A percentile compares a stretch with the other conserved stretches of the same genome.
phyloP scores from a whole-genome alignment of 768 basidiomycete genomes.

The Mycena alexandri region DNA sequence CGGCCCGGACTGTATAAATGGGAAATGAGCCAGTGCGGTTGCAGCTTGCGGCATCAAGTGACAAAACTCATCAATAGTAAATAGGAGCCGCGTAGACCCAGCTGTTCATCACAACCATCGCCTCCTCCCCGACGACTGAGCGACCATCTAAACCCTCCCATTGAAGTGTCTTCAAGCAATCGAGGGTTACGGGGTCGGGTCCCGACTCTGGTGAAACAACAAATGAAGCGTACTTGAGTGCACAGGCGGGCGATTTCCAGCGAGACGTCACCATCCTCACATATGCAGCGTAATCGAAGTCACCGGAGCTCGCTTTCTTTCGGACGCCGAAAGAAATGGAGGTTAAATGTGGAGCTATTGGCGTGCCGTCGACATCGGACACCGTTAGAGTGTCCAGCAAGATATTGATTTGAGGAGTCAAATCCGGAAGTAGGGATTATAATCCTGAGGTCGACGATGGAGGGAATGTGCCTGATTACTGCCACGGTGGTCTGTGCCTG shows the following conservation, averaged over 20 bases:
- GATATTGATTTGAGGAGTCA: not conserved
- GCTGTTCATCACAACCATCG: not conserved
- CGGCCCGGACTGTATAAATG: too few species aligned
- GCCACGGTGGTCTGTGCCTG: not conserved
- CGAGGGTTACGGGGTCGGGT: not conserved
- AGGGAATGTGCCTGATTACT: not conserved
- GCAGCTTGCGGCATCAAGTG: too few species aligned
- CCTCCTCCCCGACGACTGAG: not conserved
- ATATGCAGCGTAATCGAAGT: not conserved
- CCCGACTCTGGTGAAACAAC: not conserved
- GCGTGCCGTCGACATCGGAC: not conserved
- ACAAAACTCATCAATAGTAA: too few species aligned
- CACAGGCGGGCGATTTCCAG: not conserved
- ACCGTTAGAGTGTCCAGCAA: not conserved
- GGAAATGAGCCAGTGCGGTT: too few species aligned
- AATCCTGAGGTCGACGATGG: not conserved
- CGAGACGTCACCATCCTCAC: not conserved
- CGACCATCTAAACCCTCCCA: not conserved
- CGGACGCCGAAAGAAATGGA: not conserved
- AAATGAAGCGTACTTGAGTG: not conserved
- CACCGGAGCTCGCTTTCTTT: not conserved
- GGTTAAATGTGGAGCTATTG: not conserved
- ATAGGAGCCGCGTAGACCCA: too few species aligned
- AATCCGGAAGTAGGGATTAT: not conserved
- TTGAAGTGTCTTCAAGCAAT: not conserved